phyloP scores from a whole-genome alignment of 768 basidiomycete species.

The Tulasnella sp. region DNA sequence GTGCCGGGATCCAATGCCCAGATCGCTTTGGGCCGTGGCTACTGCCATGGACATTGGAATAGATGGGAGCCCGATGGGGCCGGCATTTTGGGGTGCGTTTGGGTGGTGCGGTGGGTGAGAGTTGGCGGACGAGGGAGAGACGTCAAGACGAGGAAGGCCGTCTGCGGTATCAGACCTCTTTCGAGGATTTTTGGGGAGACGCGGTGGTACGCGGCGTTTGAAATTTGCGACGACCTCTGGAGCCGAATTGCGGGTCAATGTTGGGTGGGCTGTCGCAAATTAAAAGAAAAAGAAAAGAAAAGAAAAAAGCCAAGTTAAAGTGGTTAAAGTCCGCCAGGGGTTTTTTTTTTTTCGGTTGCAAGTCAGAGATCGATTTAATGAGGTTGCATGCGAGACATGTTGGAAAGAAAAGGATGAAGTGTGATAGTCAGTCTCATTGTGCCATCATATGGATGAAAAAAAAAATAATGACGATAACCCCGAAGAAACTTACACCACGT shows the following conservation, averaged over 20 bases:
- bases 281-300: slow-evolving; percentile 17
- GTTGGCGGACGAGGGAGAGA: slow-evolving; percentile 5
- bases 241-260: slow-evolving; percentile 80
- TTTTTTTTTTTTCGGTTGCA: too few relatives aligned
- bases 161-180: slow-evolving; percentile 50
- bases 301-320: too few relatives aligned
- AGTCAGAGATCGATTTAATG: too few relatives aligned
- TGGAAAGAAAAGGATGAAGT: too few relatives aligned
- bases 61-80: slow-evolving; percentile 8
- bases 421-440: too few relatives aligned
- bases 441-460: too few relatives aligned
- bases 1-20: not conserved
- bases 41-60: slow-evolving; percentile 7
- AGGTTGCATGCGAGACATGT: not conserved
- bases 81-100: not conserved
- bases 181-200: slow-evolving; percentile 68
- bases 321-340: too few relatives aligned
- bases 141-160: slow-evolving; percentile 14
- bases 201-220: slow-evolving; percentile 90
- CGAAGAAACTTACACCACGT: slow-evolving; percentile 73
- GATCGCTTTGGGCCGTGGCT: not conserved
- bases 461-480: slow-evolving; percentile 2
- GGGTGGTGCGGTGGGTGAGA: slow-evolving; percentile 3
- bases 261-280: slow-evolving; percentile 63
- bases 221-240: slow-evolving; percentile 87